Evolutionary conservation across 1,284 basidiomycete genomes (phyloP).

Genomic region (Tremellales sp.): DNA sequence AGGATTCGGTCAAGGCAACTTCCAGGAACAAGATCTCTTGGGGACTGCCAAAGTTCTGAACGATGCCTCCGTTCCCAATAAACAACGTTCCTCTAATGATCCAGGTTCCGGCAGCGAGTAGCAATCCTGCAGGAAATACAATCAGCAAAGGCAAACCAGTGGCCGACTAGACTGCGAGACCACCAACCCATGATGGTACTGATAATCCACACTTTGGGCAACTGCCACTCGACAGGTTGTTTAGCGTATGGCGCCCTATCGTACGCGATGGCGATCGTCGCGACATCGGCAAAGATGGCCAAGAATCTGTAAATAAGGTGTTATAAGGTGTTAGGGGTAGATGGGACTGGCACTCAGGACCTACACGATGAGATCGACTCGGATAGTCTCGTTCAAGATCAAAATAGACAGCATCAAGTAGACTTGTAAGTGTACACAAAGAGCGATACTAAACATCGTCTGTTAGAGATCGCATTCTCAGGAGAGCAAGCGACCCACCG

Average conservation of each 20-base stretch:
- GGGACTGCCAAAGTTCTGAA: constrained; percentile 55
- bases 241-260: constrained; percentile 51
- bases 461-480: not conserved
- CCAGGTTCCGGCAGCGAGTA: constrained; percentile 56
- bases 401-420: constrained; percentile 55
- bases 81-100: constrained; percentile 55
- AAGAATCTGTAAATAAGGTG: constrained; percentile 46
- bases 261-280: constrained; percentile 56
- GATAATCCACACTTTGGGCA: constrained; percentile 58
- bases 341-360: constrained; percentile 2
- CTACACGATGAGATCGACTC: constrained; percentile 55
- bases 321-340: not conserved
- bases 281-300: constrained; percentile 56
- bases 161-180: no score
- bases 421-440: constrained; percentile 58
- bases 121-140: constrained; percentile 44
- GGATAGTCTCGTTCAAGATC: constrained; percentile 57
- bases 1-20: constrained; percentile 57
- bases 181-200: constrained; percentile 50
- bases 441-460: constrained; percentile 50
- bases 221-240: constrained; percentile 57
- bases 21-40: constrained; percentile 58
- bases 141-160: no score
- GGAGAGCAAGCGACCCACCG: constrained; percentile 33
- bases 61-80: constrained; percentile 52